Base-by-base conservation (phyloP, 1,284 basidiomycete genomes). In the Leucoagaricus sp. region DNA sequence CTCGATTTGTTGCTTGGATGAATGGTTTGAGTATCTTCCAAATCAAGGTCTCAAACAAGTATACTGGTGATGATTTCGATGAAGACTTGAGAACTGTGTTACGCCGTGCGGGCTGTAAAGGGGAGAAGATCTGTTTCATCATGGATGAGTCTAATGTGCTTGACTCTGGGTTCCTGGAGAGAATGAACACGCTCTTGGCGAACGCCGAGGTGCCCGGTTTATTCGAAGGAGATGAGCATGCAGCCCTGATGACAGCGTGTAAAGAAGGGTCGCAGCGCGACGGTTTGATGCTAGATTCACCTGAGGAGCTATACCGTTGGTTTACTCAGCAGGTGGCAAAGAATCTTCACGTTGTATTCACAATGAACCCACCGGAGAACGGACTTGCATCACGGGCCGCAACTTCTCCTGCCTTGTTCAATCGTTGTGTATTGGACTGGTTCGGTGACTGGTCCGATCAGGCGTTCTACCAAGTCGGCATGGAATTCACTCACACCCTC, bases 61-160 rank as follows among this genome's bases (percentile, higher is more conserved):
- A 99, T 72, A 97, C 94, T 0, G 95, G 93, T 21, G 95, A 96
- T 26, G 95, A 99, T 72, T 99, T 99, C 67, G 97, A 99, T 65
- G 96, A 99, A 62, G 97, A 99, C 69, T 80, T 99, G 46, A 87
- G 97, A 28, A 91, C 87, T 0, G 94, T 99, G 1, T 85, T 99
- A 29, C 90, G 96, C 36, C 87, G 97, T 26, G 82, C 96, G 0
- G 98, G 97, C 5, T 97, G 95, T 78, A 98, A 98, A 70, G 96
- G 94, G 64, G 97, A 99, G 74, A 98, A 98, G 75, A 91, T 99
- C 40, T 98, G 95, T 70, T 99, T 99, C 82, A 98, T 99, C 73
- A 98, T 99, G 96, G 97, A 99, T 72, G 97, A 99, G 72, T 97
- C 94, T 1, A 99, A 99, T 67, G 96, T 99, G 26, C 87, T 98